Evolutionary conservation across 2,329 filamentous ascomycete genomes (phyloP).

Genomic region (Alternaria sp.): DNA sequence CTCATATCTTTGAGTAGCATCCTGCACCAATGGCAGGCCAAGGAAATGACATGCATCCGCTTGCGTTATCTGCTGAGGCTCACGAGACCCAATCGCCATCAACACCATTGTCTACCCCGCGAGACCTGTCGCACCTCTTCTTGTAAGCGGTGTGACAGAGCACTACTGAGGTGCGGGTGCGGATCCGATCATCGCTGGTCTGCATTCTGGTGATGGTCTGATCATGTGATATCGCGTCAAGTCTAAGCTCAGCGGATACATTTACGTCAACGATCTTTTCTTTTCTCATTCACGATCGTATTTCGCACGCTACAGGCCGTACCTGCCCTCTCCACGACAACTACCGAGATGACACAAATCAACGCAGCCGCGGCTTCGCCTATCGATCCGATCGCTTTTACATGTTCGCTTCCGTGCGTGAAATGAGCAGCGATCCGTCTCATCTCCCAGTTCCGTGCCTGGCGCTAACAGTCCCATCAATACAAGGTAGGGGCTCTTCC

Average conservation of each 20-base stretch:
- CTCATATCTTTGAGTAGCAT: slow-evolving; percentile 20
- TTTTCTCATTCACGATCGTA: slow-evolving; percentile 6
- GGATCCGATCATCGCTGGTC: slow-evolving; percentile 14
- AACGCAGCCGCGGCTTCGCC: slow-evolving; percentile 2
- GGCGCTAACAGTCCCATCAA: slow-evolving; percentile 2
- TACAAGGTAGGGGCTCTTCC: neutral
- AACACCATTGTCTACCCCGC: slow-evolving; percentile 12
- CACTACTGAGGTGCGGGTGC: neutral
- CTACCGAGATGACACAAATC: slow-evolving; percentile 3
- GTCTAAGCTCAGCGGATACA: slow-evolving; percentile 4
- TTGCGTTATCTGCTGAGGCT: slow-evolving; percentile 29
- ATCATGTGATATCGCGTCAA: slow-evolving; percentile 25
- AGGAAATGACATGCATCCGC: slow-evolving; percentile 28
- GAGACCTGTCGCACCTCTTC: slow-evolving; percentile 11
- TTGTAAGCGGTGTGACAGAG: slow-evolving; percentile 10
- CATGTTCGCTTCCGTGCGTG: neutral
- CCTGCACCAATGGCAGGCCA: slow-evolving; percentile 22
- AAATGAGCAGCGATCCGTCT: slow-evolving; percentile 10
- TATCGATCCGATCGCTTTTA: slow-evolving; percentile 4
- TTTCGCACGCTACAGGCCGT: neutral
- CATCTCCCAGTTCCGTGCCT: slow-evolving; percentile 13
- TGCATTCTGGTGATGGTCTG: neutral
- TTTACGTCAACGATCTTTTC: slow-evolving; percentile 17
- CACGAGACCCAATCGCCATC: slow-evolving; percentile 21
- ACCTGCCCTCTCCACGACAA: neutral